These are phyloP conservation scores for Passalora sequoiae DNA, from an alignment of 2,329 filamentous ascomycete species.

Conservation along the genomic window DNA sequence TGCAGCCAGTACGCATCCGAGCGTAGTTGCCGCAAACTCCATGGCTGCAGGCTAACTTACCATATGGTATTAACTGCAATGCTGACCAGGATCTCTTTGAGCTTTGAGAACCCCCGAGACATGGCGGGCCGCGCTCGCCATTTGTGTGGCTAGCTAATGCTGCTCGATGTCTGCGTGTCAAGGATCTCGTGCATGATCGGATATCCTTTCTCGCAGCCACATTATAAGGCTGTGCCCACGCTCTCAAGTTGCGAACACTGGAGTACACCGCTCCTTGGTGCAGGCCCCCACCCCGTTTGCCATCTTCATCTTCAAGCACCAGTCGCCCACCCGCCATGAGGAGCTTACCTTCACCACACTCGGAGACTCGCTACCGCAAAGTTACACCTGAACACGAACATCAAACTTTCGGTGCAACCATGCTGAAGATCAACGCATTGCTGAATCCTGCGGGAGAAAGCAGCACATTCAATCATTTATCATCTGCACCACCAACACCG, in stretches of 20 bases:
- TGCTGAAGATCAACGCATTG: conserved; percentile 40
- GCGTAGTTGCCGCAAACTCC: neutral
- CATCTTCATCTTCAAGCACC: too few species aligned
- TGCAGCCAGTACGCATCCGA: conserved; percentile 3
- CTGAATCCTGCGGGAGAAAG: conserved; percentile 35
- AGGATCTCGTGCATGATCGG: conserved; percentile 8
- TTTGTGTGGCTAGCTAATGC: conserved; percentile 8
- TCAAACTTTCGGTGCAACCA: conserved; percentile 18
- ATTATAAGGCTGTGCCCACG: conserved; percentile 12
- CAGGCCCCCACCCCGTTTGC: too few species aligned
- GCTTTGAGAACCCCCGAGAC: conserved; percentile 7
- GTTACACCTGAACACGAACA: conserved; percentile 16
- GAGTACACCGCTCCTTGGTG: conserved; percentile 12
- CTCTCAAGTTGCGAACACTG: neutral
- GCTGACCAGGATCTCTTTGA: conserved; percentile 6
- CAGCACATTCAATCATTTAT: conserved; percentile 17
- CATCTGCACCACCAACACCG: conserved; percentile 25
- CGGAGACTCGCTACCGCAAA: conserved; percentile 16
- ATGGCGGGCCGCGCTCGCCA: conserved; percentile 9
- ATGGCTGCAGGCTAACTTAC: neutral
- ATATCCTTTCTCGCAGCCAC: conserved; percentile 1
- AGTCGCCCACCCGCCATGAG: conserved; percentile 12
- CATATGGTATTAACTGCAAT: conserved; percentile 3
- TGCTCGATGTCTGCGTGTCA: conserved; percentile 9
- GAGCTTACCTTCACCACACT: conserved; percentile 22